Conservation (phyloP, 2,329 filamentous ascomycete species). For the Sporothrix euskadiensis region DNA sequence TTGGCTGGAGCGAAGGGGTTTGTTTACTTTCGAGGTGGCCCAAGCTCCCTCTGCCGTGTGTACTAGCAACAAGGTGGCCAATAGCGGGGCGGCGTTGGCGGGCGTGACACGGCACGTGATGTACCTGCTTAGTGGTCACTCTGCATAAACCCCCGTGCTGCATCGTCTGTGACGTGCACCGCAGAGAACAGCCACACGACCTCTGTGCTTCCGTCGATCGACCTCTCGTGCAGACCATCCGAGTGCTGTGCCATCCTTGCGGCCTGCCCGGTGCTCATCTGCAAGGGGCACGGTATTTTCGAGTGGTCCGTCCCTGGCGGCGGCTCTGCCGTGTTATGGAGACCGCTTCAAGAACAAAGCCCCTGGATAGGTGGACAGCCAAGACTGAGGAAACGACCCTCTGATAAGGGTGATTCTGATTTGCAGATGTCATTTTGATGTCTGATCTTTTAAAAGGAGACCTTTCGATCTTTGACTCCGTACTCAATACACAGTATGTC, state of each 20-base stretch:
- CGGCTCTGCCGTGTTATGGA: not conserved
- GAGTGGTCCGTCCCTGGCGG: not conserved
- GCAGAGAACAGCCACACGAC: not conserved
- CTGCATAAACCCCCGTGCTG: not conserved
- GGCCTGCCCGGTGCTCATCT: conserved; percentile 2
- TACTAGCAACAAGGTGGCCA: conserved; percentile 21
- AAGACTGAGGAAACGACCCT: not conserved
- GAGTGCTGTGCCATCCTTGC: not conserved
- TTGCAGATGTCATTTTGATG: not conserved
- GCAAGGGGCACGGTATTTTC: conserved; percentile 20
- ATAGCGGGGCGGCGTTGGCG: not conserved
- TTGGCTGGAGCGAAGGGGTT: conserved; percentile 28
- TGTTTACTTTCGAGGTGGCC: conserved; percentile 36
- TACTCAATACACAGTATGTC: too few species aligned
- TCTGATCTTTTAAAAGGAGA: not conserved
- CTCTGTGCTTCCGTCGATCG: not conserved
- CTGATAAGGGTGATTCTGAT: conserved; percentile 6
- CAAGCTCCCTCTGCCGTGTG: conserved; percentile 29
- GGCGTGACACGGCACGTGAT: not conserved
- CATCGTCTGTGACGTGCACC: not conserved
- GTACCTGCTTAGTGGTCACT: too few species aligned
- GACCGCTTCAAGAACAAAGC: not conserved
- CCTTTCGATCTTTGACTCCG: not conserved
- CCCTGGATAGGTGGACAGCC: not conserved
- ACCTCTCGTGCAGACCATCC: not conserved